Conservation (phyloP, 345 rosid species). For the Diplotaxis tenuifolia region DNA sequence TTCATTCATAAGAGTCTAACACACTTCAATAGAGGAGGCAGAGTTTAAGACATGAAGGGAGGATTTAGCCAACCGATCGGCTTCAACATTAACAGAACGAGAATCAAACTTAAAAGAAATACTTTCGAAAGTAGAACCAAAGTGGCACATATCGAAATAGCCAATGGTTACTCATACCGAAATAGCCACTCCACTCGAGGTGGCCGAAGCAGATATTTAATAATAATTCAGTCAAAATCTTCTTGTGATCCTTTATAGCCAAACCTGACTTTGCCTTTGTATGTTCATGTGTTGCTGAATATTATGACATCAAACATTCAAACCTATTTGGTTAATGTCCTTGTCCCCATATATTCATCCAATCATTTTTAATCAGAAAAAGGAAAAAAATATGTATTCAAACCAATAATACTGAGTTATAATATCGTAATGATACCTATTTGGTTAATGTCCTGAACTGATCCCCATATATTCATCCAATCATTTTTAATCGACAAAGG, state of each 20-base stretch:
- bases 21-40: too few species aligned
- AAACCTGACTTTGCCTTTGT: slow-evolving; percentile 26
- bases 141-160: too few species aligned
- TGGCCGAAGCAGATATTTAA: neutral
- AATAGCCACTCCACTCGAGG: neutral
- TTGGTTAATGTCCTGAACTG: neutral
- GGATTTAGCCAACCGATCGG: too few species aligned
- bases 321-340: neutral
- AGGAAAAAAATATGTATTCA: neutral
- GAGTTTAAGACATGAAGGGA: too few species aligned
- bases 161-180: too few species aligned
- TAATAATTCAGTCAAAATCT: slow-evolving; percentile 24
- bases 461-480: neutral
- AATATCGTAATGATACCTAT: neutral
- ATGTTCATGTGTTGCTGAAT: neutral
- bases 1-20: too few species aligned
- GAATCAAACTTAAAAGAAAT: too few species aligned
- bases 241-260: slow-evolving; percentile 24
- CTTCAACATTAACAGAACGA: too few species aligned
- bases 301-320: neutral
- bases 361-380: neutral
- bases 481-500: neutral
- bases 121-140: too few species aligned
- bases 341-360: neutral
- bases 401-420: neutral